Evolutionary conservation across 441 rosid species (phyloP), one percentile per base, ranked within the genome.

Genomic region (Gossypium davidsonii): DNA sequence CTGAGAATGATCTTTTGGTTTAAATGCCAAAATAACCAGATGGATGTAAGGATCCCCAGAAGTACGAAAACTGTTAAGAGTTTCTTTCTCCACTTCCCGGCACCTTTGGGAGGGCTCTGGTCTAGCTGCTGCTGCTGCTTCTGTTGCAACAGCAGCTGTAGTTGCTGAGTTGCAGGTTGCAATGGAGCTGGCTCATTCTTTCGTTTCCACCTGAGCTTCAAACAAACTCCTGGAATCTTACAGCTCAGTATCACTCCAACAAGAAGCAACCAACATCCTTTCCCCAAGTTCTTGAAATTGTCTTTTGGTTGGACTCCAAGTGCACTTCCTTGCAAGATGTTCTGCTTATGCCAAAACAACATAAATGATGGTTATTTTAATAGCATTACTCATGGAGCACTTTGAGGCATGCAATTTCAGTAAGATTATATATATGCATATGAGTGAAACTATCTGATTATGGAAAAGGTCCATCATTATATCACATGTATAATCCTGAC

Each of bases 81-180:
- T 46, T 80, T 85, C 84, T 85, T 95, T 82, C 90, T 89, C 98
- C 98, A 89, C 58, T 79, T 92, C 68, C 95, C 94, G 39, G 87
- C 85, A 28, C 89, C 76, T 81, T 74, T 84, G 34, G 87, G 82
- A 84, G 86, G 73, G 77, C 81, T 76, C 17, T 77, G 87, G 25
- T 79, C 56, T 64, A 6, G 23, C 66, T 80, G 86, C 67, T 83
- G 87, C 44, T 86, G 92, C 71, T 87, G 88, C 78, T 85, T 82
- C 80, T 82, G 86, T 82, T 72, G 88, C 76, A 79, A 78, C 58
- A 78, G 72, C 77, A 78, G 81, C 61, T 73, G 88, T 42, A 9
- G 67, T 72, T 80, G 83, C 73, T 82, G 88, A 78, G 86, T 77
- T 68, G 73, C 73, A 63, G 85, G 70, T 77, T 83, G 86, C 82